Conservation (phyloP, 441 rosid genomes). For the Adansonia rubrostipa region DNA sequence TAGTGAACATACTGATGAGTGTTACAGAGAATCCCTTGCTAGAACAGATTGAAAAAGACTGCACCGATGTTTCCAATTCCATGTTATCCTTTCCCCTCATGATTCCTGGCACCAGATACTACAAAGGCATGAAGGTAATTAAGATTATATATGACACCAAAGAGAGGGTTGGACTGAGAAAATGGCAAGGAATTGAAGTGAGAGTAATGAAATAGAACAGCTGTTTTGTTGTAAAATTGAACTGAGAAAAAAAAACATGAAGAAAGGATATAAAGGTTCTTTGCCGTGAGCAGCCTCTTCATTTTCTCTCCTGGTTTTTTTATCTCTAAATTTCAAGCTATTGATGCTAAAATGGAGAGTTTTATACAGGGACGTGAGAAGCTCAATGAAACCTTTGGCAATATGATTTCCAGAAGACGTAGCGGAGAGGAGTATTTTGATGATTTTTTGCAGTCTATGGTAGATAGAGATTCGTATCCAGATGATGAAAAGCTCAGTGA, state of each 20-base stretch:
- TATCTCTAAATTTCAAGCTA: background rate
- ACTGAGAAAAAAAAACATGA: background rate
- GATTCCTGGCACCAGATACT: conserved; percentile 66
- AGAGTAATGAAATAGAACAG: background rate
- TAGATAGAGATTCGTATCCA: conserved; percentile 49
- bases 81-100: conserved; percentile 60
- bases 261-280: too few relatives aligned
- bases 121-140: conserved; percentile 58
- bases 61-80: conserved; percentile 45
- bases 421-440: conserved; percentile 39
- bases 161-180: background rate
- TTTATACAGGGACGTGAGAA: conserved; percentile 49
- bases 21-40: conserved; percentile 46
- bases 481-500: conserved; percentile 50
- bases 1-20: conserved; percentile 54
- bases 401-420: conserved; percentile 44
- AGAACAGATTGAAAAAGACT: conserved; percentile 47
- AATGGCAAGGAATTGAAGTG: background rate
- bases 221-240: background rate
- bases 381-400: conserved; percentile 43
- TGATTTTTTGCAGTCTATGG: conserved; percentile 57
- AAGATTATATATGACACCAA: background rate
- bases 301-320: background rate
- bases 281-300: too few relatives aligned
- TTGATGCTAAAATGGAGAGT: background rate